Conservation (phyloP, 192 early-diverging fungal genomes). For the Gamsiella multidivaricata region DNA sequence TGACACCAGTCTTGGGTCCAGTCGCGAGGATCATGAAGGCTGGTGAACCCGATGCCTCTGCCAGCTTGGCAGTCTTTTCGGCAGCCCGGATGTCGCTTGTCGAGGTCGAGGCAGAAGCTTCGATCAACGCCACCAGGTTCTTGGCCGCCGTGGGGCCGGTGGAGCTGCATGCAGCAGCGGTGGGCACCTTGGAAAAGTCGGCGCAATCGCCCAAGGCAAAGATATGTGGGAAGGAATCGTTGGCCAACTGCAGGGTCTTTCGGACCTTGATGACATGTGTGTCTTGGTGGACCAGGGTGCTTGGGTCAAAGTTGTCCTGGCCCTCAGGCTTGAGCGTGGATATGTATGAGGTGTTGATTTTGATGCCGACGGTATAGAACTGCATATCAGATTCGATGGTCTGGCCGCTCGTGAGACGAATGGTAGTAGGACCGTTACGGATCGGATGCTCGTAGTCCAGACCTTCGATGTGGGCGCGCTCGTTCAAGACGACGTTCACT, state of each 20-base stretch:
- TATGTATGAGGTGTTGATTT: slow-evolving; percentile 59
- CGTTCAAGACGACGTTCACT: slow-evolving; percentile 62
- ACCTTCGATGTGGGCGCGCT: slow-evolving; percentile 56
- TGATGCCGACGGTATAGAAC: slow-evolving; percentile 58
- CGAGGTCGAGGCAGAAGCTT: neutral
- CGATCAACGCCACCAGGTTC: slow-evolving; percentile 24
- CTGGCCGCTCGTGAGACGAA: slow-evolving; percentile 58
- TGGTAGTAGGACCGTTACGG: slow-evolving; percentile 47
- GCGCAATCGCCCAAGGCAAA: slow-evolving; percentile 68
- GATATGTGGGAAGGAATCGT: slow-evolving; percentile 41
- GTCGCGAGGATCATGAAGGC: slow-evolving; percentile 37
- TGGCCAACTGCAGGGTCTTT: slow-evolving; percentile 59
- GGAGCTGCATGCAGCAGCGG: slow-evolving; percentile 9
- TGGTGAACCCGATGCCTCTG: neutral
- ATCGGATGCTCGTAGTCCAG: slow-evolving; percentile 42
- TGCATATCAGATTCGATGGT: slow-evolving; percentile 68
- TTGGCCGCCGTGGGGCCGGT: slow-evolving; percentile 28
- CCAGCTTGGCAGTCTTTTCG: slow-evolving; percentile 13
- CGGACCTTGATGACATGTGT: slow-evolving; percentile 59
- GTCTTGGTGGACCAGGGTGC: slow-evolving; percentile 37
- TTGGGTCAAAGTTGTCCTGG: slow-evolving; percentile 12
- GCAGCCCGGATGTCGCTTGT: too few relatives aligned
- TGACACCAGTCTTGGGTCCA: slow-evolving; percentile 29
- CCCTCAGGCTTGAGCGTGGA: slow-evolving; percentile 43
- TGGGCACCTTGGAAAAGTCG: slow-evolving; percentile 39